Percentiles rank a stretch among this genome's conserved stretches.
Conservation (phyloP, 2,329 filamentous ascomycete species). For the Aspergillus chevalieri region DNA sequence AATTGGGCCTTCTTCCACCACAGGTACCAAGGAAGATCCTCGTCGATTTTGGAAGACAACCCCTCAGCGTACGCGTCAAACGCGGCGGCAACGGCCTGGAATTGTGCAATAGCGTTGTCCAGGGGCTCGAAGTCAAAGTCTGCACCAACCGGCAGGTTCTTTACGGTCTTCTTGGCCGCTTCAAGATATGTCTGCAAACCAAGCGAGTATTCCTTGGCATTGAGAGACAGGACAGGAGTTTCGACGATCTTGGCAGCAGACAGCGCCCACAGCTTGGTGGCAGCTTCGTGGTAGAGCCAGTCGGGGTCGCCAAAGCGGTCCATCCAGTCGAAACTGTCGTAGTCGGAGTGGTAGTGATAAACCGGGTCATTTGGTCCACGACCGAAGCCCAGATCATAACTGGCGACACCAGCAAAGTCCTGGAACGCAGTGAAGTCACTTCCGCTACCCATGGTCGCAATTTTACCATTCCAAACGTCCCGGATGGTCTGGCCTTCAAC, state of each 20-base stretch:
- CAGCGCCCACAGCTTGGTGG: slow-evolving; percentile 60
- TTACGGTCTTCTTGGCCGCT: slow-evolving; percentile 21
- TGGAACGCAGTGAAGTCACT: slow-evolving; percentile 72
- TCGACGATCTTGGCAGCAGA: slow-evolving; percentile 58
- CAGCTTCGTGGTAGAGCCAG: slow-evolving; percentile 56
- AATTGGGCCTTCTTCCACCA: slow-evolving; percentile 63
- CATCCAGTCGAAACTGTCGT: slow-evolving; percentile 83
- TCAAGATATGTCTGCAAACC: slow-evolving; percentile 46
- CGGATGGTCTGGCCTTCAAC: slow-evolving; percentile 61
- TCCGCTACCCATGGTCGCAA: slow-evolving; percentile 63
- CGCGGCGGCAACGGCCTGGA: slow-evolving; percentile 42
- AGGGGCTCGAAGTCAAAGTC: slow-evolving; percentile 42
- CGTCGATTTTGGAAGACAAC: slow-evolving; percentile 44
- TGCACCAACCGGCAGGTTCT: slow-evolving; percentile 16
- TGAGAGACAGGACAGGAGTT: slow-evolving; percentile 57
- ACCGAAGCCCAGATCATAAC: slow-evolving; percentile 58
- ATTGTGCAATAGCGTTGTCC: slow-evolving; percentile 43
- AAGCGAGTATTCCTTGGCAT: slow-evolving; percentile 58
- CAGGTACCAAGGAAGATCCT: slow-evolving; percentile 70
- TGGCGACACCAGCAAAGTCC: slow-evolving; percentile 63
- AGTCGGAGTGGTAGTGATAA: slow-evolving; percentile 78
- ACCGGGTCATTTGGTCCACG: slow-evolving; percentile 39
- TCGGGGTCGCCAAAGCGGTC: slow-evolving; percentile 63
- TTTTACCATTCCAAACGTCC: slow-evolving; percentile 60
- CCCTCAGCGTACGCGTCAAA: slow-evolving; percentile 49